Evolutionary conservation across 352 stramenopile genomes (phyloP).

Genomic region (Phytopythium sindhum): DNA sequence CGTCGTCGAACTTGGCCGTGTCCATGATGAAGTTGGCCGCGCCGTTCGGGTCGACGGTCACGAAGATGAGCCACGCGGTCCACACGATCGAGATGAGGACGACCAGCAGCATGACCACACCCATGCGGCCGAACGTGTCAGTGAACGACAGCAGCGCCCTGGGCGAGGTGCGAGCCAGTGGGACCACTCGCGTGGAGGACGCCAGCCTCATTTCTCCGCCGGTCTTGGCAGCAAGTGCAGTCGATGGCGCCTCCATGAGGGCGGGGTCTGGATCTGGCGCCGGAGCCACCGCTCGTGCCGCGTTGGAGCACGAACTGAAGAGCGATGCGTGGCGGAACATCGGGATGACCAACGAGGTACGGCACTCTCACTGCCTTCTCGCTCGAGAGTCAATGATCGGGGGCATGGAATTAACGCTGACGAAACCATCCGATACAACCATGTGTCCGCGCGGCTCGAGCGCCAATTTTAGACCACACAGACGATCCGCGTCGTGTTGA

Average conservation of each 20-base stretch:
- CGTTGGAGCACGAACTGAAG: neutral
- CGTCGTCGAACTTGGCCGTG: constrained; percentile 11
- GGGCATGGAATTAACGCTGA: no score
- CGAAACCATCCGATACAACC: no score
- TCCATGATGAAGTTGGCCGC: constrained; percentile 13
- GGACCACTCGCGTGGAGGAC: neutral
- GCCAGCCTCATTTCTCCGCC: no score
- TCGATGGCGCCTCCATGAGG: neutral
- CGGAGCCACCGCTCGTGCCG: neutral
- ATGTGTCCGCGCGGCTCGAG: no score
- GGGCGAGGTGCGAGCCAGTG: neutral
- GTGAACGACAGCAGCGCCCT: neutral
- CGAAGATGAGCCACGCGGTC: constrained; percentile 7
- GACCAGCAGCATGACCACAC: neutral
- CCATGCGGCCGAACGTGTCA: constrained; percentile 3
- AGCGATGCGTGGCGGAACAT: neutral
- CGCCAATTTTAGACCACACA: no score
- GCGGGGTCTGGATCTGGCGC: no score
- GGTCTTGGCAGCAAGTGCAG: neutral
- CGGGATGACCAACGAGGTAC: neutral
- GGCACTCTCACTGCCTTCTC: no score
- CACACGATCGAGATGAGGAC: constrained; percentile 7
- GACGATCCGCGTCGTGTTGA: no score
- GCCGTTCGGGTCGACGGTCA: constrained; percentile 10
- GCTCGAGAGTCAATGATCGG: no score